Conservation (phyloP, 208 protist genomes). For the Wallacemonas rigidus region DNA sequence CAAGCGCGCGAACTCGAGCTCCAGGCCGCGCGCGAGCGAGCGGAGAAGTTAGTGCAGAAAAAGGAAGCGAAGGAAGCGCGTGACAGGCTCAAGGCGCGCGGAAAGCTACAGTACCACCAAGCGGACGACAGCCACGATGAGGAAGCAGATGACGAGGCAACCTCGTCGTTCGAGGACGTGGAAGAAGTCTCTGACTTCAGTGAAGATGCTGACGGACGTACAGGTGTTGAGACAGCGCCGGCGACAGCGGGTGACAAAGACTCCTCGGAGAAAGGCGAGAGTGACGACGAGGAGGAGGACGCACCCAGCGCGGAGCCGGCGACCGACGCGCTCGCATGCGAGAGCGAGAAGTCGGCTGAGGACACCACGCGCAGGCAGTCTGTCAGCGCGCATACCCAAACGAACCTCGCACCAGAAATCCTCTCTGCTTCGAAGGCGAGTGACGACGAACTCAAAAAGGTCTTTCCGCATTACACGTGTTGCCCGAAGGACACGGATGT, state of each 20-base stretch:
- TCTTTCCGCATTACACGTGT: constrained; percentile 42
- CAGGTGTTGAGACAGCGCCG: not conserved
- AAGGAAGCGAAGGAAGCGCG: constrained; percentile 18
- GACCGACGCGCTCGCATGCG: too few relatives aligned
- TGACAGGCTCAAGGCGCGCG: constrained; percentile 6
- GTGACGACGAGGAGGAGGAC: not conserved
- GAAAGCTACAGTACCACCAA: constrained; percentile 17
- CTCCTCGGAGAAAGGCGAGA: not conserved
- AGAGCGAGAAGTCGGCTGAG: too few relatives aligned
- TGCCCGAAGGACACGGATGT: constrained; percentile 24
- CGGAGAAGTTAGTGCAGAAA: constrained; percentile 17
- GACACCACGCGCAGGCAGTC: too few relatives aligned
- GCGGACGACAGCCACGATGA: constrained; percentile 3
- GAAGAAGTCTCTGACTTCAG: constrained; percentile 16
- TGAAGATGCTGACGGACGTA: constrained; percentile 7
- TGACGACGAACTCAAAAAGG: constrained; percentile 31
- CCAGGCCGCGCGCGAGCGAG: constrained; percentile 24
- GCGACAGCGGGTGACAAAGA: not conserved
- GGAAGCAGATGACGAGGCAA: constrained; percentile 19
- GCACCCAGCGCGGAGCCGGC: too few relatives aligned
- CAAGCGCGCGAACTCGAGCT: constrained; percentile 38
- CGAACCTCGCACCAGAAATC: not conserved
- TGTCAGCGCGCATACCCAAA: not conserved
- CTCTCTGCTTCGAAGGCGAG: constrained; percentile 19
- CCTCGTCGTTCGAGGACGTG: not conserved